Conservation (phyloP, 345 rosid genomes). For the Capsella bursapastoris region DNA sequence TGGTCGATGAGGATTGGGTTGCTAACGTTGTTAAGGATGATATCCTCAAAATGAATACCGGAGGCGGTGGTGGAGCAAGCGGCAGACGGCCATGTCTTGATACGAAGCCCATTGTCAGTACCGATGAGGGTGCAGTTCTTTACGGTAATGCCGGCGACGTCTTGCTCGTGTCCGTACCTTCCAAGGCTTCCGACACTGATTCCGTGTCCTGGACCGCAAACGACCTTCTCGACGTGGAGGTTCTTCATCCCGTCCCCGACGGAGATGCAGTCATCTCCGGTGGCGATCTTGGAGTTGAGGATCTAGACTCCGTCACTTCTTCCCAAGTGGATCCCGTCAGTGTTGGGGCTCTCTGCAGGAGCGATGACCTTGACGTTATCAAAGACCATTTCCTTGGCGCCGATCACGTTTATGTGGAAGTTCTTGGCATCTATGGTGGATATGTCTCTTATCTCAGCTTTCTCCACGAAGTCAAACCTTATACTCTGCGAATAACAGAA, state of each 20-base stretch:
- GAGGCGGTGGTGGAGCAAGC: constrained; percentile 40
- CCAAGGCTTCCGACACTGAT: constrained; percentile 58
- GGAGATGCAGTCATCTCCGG: constrained; percentile 49
- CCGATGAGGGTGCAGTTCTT: constrained; percentile 34
- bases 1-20: constrained; percentile 47
- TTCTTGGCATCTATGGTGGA: constrained; percentile 55
- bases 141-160: constrained; percentile 44
- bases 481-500: constrained; percentile 28
- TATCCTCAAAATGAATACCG: constrained; percentile 39
- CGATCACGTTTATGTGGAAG: constrained; percentile 57
- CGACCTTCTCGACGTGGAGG: constrained; percentile 39
- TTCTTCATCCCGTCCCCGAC: constrained; percentile 43
- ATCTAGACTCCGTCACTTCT: constrained; percentile 39
- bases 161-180: constrained; percentile 40
- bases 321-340: constrained; percentile 56
- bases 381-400: constrained; percentile 56
- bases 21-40: constrained; percentile 34
- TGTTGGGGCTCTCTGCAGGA: constrained; percentile 54
- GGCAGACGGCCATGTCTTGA: constrained; percentile 53
- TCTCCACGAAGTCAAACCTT: constrained; percentile 40
- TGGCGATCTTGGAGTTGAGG: constrained; percentile 32
- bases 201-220: constrained; percentile 47
- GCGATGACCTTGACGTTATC: constrained; percentile 37
- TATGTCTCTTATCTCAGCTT: constrained; percentile 43
- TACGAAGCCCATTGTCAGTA: constrained; percentile 53